phyloP scores from a whole-genome alignment of 352 stramenopile genomes.

The Phytophthora cactorum region DNA sequence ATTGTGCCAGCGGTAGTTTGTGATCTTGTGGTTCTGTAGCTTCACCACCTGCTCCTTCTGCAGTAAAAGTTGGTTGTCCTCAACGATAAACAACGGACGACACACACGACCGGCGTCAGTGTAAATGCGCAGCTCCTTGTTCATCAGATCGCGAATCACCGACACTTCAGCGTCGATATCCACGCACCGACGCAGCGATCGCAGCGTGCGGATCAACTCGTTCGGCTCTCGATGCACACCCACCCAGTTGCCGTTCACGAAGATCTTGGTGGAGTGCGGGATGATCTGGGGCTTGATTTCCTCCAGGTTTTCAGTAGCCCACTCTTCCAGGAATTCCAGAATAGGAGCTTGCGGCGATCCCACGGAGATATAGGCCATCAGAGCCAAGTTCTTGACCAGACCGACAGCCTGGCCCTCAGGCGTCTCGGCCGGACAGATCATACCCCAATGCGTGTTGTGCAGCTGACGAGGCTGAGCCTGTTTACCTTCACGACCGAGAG shows the following conservation, averaged over 20 bases:
- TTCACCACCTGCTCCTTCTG: slow-evolving; percentile 98
- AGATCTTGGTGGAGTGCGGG: slow-evolving; percentile 98
- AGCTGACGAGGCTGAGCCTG: slow-evolving; percentile 99
- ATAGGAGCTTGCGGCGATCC: slow-evolving; percentile 94
- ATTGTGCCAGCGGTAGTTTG: slow-evolving; percentile 89
- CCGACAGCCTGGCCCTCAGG: slow-evolving; percentile 96
- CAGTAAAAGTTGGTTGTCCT: slow-evolving; percentile 95
- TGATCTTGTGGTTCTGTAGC: slow-evolving; percentile 92
- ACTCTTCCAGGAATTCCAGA: slow-evolving; percentile 99
- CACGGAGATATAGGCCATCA: slow-evolving; percentile 99
- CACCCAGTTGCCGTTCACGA: slow-evolving; percentile 99
- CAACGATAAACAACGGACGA: slow-evolving; percentile 98
- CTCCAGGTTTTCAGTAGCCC: slow-evolving; percentile 97
- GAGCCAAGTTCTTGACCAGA: slow-evolving; percentile 98
- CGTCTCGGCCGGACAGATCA: slow-evolving; percentile 98
- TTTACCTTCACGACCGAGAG: slow-evolving; percentile 98
- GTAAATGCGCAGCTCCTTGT: slow-evolving; percentile 99
- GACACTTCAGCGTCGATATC: slow-evolving; percentile 99
- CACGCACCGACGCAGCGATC: slow-evolving; percentile 94
- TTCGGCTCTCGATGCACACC: slow-evolving; percentile 98
- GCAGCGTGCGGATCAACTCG: slow-evolving; percentile 95
- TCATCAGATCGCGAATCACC: slow-evolving; percentile 98
- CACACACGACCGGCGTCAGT: slow-evolving; percentile 99
- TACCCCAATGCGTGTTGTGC: slow-evolving; percentile 99
- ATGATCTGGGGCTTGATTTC: slow-evolving; percentile 98